Evolutionary conservation across 2,329 filamentous ascomycete species (phyloP), one percentile per base, ranked within the genome.

Genomic region (Camptophora hylomeconis): DNA sequence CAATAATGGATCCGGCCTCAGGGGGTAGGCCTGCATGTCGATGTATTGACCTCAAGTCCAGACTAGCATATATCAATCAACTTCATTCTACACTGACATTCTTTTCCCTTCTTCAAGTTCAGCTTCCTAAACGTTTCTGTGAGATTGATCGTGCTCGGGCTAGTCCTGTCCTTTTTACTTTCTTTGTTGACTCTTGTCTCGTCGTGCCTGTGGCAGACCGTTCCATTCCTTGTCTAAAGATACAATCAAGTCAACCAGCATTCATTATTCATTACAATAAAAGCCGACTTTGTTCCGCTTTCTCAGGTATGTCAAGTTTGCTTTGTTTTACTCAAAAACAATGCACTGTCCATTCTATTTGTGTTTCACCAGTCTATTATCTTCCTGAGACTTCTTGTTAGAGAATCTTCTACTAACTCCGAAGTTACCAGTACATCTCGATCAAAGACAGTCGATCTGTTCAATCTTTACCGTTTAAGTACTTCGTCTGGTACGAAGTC

Each of bases 151-250:
- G 20, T 25, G 24, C 17, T 27, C 24, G 22, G 10, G 24, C 32
- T 28, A 27, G 32, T 28, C 32, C 31, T 31, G 32, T 24, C 32
- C 32, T 26, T 28, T 19, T 36, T 19, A 28, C 25, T 30, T 33
- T 31, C 35, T 36, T 39, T 30, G 32, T 35, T 33, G 31, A 31
- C 31, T 24, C 30, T 28, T 28, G 24, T 32, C 24, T 37, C 38
- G 35, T 39, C 28, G 32, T 39, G 38, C 40, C 40, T 24, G 40
- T 32, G 25, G 40, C 40, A 37, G 38, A 37, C 34, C 33, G 32
- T 35, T 37, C 33, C 29, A 37, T 35, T 42, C 38, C 26, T 31
- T 41, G 12, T 14, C 16, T 26, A 6, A 11, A 17, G 5, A 24
- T 26, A 16, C 19, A 28, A 16, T 11, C 24, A 31, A 35, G 32